Base-by-base conservation (phyloP, 1,284 basidiomycete species). In the Meira miltonrushii region DNA sequence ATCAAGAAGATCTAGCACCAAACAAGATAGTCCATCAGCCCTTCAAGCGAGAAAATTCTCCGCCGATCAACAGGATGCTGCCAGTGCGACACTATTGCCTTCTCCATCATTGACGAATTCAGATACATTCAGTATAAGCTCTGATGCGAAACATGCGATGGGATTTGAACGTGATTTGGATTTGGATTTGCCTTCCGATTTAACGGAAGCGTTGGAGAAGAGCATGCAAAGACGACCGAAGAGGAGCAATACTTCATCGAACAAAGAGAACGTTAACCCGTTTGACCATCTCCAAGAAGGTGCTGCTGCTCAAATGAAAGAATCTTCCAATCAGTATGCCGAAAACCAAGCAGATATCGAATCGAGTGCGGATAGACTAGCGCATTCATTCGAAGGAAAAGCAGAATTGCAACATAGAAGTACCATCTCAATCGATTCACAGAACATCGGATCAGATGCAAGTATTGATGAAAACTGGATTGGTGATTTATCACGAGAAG, bases 401-500 rank as follows among this genome's bases (percentile, higher is more conserved):
- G 17, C 25, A 11, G 12, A 37, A 17, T 2, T 19, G 46, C n/a
- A 17, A 3, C 38, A 33, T 12, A 25, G 52, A 23, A 41, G 13
- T 10, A 37, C 17, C 4, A 37, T 23, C n/a, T 17, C 19, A 12
- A 19, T 19, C 13, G 19, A 44, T n/a, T 28, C 54, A 56, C 44
- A 54, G 25, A n/a, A 44, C 13, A n/a, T 15, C 37, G 49, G 49
- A 38, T 19, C 49, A 8, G 56, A 58, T 10, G 25, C 46, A 9
- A 40, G 57, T 1, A 39, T 69, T 7, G 70, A 73, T 28, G 57
- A 53, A 25, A 61, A 60, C 4, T 66, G 59, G 46, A 58, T 74
- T 10, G 70, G 64, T 4, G 58, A 58, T 7, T 61, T 72, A 15
- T 62, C 67, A 11, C 60, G 72, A 9, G 59, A 71, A 17, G 72